Percentiles rank a stretch among this genome's conserved stretches.
These are phyloP conservation scores for Cryptococcus sp. DNA, from an alignment of 1,284 basidiomycete species.

Conservation along the genomic window DNA sequence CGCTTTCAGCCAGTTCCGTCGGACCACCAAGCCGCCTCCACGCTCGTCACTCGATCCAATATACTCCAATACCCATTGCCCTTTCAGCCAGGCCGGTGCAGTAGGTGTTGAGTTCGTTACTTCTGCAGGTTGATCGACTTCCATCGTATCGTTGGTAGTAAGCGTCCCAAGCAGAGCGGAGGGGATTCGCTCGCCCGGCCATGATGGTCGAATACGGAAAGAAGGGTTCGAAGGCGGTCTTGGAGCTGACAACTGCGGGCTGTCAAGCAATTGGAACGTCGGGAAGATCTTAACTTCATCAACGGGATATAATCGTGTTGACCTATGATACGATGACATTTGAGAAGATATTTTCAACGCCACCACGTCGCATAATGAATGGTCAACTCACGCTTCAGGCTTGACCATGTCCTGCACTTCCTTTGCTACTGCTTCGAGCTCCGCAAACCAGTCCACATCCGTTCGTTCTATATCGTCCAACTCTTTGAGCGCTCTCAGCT, in stretches of 20 bases:
- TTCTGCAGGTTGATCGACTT: not conserved
- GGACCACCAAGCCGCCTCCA: slow-evolving; percentile 35
- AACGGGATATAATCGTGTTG: slow-evolving; percentile 6
- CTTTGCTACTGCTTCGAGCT: slow-evolving; percentile 32
- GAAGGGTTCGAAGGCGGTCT: slow-evolving; percentile 3
- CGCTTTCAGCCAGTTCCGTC: slow-evolving; percentile 31
- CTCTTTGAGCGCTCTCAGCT: slow-evolving; percentile 36
- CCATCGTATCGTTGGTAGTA: not conserved
- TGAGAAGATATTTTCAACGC: not conserved
- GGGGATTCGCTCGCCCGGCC: slow-evolving; percentile 17
- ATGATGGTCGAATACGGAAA: slow-evolving; percentile 25
- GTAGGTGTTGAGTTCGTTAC: not conserved
- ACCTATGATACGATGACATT: not conserved
- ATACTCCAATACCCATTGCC: slow-evolving; percentile 29
- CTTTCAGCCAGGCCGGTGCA: slow-evolving; percentile 4
- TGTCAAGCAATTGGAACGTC: slow-evolving; percentile 17
- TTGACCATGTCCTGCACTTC: slow-evolving; percentile 6
- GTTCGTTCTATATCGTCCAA: slow-evolving; percentile 34
- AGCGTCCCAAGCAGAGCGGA: not conserved
- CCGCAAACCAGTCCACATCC: slow-evolving; percentile 34
- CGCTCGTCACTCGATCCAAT: slow-evolving; percentile 7
- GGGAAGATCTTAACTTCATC: slow-evolving; percentile 16
- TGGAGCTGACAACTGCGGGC: not conserved
- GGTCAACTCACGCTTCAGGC: slow-evolving; percentile 11
- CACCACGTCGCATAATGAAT: too few species aligned